phyloP scores from a whole-genome alignment of 192 early-diverging fungal genomes.

The Coemansia sp. region DNA sequence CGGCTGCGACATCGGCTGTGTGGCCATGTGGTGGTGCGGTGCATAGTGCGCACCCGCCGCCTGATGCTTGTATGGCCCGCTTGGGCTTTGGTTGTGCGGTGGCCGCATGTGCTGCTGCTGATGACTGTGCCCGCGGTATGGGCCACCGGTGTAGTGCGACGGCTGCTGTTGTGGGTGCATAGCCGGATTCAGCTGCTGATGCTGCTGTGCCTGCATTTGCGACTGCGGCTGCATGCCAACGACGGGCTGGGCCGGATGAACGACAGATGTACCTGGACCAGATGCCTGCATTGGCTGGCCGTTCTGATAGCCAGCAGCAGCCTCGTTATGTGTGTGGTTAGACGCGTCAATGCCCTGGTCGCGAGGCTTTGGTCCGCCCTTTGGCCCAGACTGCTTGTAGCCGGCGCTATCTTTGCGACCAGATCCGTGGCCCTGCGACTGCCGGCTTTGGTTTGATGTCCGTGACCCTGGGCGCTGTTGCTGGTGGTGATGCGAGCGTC shows the following conservation, averaged over 20 bases:
- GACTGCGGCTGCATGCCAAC: background rate
- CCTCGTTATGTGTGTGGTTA: slow-evolving; percentile 7
- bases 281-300: slow-evolving; percentile 16
- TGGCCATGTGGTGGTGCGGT: slow-evolving; percentile 41
- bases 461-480: slow-evolving; percentile 50
- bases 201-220: slow-evolving; percentile 11
- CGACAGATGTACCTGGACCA: slow-evolving; percentile 23
- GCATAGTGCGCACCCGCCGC: slow-evolving; percentile 34
- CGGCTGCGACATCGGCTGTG: slow-evolving; percentile 44
- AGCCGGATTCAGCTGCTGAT: slow-evolving; percentile 12
- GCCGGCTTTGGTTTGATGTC: slow-evolving; percentile 43
- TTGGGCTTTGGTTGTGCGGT: slow-evolving; percentile 41
- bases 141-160: slow-evolving; percentile 32
- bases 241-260: slow-evolving; percentile 11
- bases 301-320: slow-evolving; percentile 14
- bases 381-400: slow-evolving; percentile 38
- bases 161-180: slow-evolving; percentile 8
- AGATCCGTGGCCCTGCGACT: slow-evolving; percentile 34
- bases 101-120: slow-evolving; percentile 46
- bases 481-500: slow-evolving; percentile 22
- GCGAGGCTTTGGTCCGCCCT: slow-evolving; percentile 34
- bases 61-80: slow-evolving; percentile 46
- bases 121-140: slow-evolving; percentile 42
- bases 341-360: slow-evolving; percentile 20
- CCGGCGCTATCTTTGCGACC: slow-evolving; percentile 30